These are phyloP conservation scores for Quercus ilex DNA, from an alignment of 306 rosid species.

Conservation along the genomic window DNA sequence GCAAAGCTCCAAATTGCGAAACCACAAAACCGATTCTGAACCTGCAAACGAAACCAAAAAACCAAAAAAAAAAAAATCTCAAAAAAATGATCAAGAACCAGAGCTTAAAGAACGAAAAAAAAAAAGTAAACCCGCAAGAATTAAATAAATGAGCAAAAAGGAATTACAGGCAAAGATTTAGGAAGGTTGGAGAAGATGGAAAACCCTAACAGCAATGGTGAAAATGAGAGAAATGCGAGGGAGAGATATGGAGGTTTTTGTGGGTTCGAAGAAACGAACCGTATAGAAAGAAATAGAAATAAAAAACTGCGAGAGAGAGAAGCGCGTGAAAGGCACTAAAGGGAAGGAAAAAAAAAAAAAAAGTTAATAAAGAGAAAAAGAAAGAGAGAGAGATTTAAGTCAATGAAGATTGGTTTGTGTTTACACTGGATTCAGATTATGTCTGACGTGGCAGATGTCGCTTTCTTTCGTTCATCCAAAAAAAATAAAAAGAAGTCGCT, in stretches of 20 bases:
- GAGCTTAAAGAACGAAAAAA: not conserved
- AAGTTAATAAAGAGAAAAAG: not conserved
- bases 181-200: not conserved
- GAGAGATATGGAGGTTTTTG: not conserved
- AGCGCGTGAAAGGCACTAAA: conserved; percentile 33
- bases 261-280: not conserved
- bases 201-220: conserved; percentile 5
- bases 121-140: not conserved
- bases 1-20: not conserved
- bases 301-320: not conserved
- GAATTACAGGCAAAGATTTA: not conserved
- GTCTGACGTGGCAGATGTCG: conserved; percentile 32
- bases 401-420: not conserved
- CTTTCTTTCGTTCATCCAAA: not conserved
- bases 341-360: not conserved
- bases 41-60: not conserved
- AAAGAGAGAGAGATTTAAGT: not conserved
- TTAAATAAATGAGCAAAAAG: no score
- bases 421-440: conserved; percentile 3
- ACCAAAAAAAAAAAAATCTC: not conserved
- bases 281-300: not conserved
- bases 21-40: not conserved
- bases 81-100: not conserved
- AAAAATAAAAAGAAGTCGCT: no score
- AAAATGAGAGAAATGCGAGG: not conserved